These are phyloP conservation scores for Stevia rebaudiana DNA, from an alignment of 140 eudicot species.

Conservation along the genomic window DNA sequence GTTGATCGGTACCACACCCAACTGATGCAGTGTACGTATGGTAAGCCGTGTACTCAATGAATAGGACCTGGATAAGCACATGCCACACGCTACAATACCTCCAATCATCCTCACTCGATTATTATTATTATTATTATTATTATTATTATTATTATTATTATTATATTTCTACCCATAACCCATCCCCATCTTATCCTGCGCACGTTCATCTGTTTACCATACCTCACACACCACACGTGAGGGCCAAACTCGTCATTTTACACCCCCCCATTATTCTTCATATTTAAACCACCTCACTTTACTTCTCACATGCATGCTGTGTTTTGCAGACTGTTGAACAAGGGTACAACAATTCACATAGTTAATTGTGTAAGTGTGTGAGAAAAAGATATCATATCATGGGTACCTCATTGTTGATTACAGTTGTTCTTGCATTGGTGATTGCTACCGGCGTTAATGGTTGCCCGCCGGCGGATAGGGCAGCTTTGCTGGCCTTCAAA, in stretches of 20 bases:
- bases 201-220: too few species aligned
- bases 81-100: background rate
- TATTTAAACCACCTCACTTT: background rate
- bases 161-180: too few species aligned
- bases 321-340: background rate
- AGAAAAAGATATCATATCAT: background rate
- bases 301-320: background rate
- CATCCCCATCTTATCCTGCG: background rate
- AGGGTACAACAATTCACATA: background rate
- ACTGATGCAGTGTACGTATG: background rate
- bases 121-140: too few species aligned
- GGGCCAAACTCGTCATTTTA: background rate
- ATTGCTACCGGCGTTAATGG: background rate
- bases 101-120: background rate
- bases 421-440: background rate
- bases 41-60: background rate
- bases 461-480: constrained; percentile 59
- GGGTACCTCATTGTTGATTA: background rate
- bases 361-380: too few species aligned
- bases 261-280: background rate
- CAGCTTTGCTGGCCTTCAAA: constrained; percentile 56
- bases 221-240: background rate
- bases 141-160: too few species aligned
- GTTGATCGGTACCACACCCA: too few species aligned
- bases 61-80: background rate